Conservation (phyloP, 2,329 filamentous ascomycete species). For the Immersiporthe knoxdaviesiana region DNA sequence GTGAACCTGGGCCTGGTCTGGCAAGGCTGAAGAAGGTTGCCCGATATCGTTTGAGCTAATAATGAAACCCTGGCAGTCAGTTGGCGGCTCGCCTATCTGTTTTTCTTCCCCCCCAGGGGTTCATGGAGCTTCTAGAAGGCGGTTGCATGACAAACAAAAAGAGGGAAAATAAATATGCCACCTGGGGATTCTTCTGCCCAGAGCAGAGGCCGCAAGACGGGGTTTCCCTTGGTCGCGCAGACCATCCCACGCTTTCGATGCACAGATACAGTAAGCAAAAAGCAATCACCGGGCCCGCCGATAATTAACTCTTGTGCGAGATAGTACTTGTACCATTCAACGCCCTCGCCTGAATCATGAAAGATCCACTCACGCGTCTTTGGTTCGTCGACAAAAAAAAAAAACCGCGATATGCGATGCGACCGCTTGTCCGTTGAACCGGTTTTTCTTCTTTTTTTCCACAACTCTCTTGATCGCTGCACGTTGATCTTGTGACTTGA, state of each 20-base stretch:
- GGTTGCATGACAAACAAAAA: slow-evolving; percentile 6
- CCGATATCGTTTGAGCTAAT: slow-evolving; percentile 1
- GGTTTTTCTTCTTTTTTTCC: not conserved
- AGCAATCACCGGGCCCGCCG: not conserved
- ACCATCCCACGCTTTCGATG: not conserved
- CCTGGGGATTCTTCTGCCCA: not conserved
- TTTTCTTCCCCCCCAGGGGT: too few species aligned
- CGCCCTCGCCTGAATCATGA: not conserved
- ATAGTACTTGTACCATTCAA: not conserved
- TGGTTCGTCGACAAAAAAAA: not conserved
- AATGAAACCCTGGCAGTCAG: not conserved
- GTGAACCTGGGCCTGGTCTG: not conserved
- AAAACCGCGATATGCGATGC: slow-evolving; percentile 5
- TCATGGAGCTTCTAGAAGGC: slow-evolving; percentile 23
- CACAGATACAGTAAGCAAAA: not conserved
- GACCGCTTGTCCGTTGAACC: slow-evolving; percentile 1
- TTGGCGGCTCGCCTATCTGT: slow-evolving; percentile 3
- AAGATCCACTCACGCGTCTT: not conserved
- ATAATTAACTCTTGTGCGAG: not conserved
- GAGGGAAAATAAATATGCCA: too few species aligned
- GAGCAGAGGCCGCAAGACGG: not conserved
- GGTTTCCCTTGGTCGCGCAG: not conserved
- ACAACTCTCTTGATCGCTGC: not conserved
- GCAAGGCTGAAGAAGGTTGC: slow-evolving; percentile 16
- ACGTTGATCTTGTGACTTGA: slow-evolving; percentile 1